Evolutionary conservation across 78 protist species (phyloP).

Genomic region (Dictyostelium citrinum): DNA sequence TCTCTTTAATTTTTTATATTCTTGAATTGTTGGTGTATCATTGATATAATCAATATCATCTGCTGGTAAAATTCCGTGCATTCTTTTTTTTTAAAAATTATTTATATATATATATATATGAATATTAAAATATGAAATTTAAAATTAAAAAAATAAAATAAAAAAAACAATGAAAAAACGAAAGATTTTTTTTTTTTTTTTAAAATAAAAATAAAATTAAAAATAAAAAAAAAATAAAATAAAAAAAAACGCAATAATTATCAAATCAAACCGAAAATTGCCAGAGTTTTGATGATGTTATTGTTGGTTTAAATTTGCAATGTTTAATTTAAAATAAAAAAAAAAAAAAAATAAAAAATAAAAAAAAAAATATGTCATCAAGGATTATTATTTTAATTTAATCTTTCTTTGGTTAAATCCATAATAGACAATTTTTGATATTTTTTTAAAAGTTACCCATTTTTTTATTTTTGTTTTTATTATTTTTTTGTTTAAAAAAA

Average conservation of each 20-base stretch:
- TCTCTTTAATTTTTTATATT: slow-evolving; percentile 75
- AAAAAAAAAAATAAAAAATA: no score
- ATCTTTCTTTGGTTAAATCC: no score
- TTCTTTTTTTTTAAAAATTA: background rate
- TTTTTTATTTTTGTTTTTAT: no score
- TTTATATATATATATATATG: background rate
- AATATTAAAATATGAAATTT: background rate
- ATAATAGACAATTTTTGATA: no score
- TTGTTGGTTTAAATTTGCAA: no score
- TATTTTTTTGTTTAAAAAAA: no score
- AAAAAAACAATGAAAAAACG: background rate
- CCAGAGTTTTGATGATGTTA: background rate
- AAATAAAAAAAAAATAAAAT: background rate
- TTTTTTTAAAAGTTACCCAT: no score
- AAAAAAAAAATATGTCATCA: no score
- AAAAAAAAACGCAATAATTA: background rate
- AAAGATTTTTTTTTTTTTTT: background rate
- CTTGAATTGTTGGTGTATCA: slow-evolving; percentile 80
- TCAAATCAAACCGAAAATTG: background rate
- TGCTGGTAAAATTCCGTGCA: slow-evolving; percentile 56
- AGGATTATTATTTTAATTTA: no score
- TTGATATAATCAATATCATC: slow-evolving; percentile 75
- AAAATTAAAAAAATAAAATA: background rate
- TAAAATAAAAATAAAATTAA: background rate
- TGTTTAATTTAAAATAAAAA: no score